Evolutionary conservation across 2,329 filamentous ascomycete species (phyloP).

Genomic region (Bretziella fagacearum): DNA sequence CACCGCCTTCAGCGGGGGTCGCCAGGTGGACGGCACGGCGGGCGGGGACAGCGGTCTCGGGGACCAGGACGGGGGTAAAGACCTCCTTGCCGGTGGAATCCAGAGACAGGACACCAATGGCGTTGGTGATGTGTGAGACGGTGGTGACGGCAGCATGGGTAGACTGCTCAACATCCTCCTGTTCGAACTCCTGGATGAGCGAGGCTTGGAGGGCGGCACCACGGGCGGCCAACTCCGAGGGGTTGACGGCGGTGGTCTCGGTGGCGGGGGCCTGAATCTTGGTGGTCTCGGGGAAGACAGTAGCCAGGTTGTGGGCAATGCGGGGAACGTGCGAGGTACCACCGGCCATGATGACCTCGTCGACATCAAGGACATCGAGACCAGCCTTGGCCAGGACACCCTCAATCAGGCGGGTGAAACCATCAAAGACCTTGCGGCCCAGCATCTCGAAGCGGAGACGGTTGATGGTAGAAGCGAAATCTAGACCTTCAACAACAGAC

Average conservation of each 20-base stretch:
- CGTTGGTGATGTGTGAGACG: constrained; percentile 73
- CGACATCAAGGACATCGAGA: constrained; percentile 79
- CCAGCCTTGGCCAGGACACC: constrained; percentile 79
- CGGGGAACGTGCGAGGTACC: constrained; percentile 88
- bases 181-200: constrained; percentile 85
- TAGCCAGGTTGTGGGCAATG: constrained; percentile 63
- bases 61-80: constrained; percentile 66
- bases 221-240: constrained; percentile 72
- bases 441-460: constrained; percentile 83
- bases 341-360: constrained; percentile 86
- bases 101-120: constrained; percentile 68
- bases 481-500: constrained; percentile 71
- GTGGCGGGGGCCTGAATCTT: constrained; percentile 71
- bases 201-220: constrained; percentile 92
- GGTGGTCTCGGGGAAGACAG: constrained; percentile 68
- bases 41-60: constrained; percentile 80
- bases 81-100: constrained; percentile 42
- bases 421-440: constrained; percentile 68
- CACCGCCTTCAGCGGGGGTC: constrained; percentile 63
- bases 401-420: constrained; percentile 73
- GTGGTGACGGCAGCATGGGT: constrained; percentile 91
- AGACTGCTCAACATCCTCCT: constrained; percentile 84
- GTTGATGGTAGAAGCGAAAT: constrained; percentile 88
- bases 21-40: constrained; percentile 67
- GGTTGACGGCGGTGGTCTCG: constrained; percentile 64